A percentile compares a stretch with the other conserved stretches of the same genome.
phyloP scores from a whole-genome alignment of 257 asterid species.

The Primulina eburnea region DNA sequence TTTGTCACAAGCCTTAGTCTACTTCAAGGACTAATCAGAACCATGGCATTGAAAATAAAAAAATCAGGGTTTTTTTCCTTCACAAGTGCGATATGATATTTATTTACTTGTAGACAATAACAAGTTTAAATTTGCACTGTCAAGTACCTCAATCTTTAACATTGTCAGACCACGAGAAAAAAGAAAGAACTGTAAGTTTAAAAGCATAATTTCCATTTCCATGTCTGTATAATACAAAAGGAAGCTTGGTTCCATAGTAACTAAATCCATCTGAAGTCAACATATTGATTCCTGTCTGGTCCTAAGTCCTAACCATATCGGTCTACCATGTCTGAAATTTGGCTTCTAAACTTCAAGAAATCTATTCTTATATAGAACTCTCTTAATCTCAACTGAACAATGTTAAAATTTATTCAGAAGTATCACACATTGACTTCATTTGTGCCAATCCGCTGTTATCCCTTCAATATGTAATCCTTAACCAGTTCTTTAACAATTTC shows the following conservation, averaged over 20 bases:
- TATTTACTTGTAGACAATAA: background rate
- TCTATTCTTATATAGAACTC: slow-evolving; percentile 17
- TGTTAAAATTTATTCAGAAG: slow-evolving; percentile 27
- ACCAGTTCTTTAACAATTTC: slow-evolving; percentile 28
- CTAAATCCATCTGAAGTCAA: slow-evolving; percentile 15
- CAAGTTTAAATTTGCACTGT: slow-evolving; percentile 18
- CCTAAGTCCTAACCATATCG: slow-evolving; percentile 14
- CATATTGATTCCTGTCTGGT: slow-evolving; percentile 21
- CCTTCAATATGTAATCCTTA: slow-evolving; percentile 27
- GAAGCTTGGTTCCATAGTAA: slow-evolving; percentile 4
- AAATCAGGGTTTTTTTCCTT: background rate
- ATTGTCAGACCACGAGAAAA: background rate
- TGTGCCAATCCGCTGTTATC: slow-evolving; percentile 12
- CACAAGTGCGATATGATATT: background rate
- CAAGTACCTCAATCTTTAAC: slow-evolving; percentile 16
- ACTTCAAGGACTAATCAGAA: slow-evolving; percentile 18
- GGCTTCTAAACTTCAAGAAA: slow-evolving; percentile 20
- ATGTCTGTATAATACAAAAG: slow-evolving; percentile 9
- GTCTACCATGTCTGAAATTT: slow-evolving; percentile 14
- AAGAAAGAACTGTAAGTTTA: background rate
- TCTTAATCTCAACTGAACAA: slow-evolving; percentile 23
- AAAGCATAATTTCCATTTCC: background rate
- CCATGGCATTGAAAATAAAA: slow-evolving; percentile 5
- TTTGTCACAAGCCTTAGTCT: slow-evolving; percentile 10
- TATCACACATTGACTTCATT: slow-evolving; percentile 16